Evolutionary conservation across 2,329 filamentous ascomycete genomes (phyloP).

Genomic region (Tolypocladium cylindrosporum): DNA sequence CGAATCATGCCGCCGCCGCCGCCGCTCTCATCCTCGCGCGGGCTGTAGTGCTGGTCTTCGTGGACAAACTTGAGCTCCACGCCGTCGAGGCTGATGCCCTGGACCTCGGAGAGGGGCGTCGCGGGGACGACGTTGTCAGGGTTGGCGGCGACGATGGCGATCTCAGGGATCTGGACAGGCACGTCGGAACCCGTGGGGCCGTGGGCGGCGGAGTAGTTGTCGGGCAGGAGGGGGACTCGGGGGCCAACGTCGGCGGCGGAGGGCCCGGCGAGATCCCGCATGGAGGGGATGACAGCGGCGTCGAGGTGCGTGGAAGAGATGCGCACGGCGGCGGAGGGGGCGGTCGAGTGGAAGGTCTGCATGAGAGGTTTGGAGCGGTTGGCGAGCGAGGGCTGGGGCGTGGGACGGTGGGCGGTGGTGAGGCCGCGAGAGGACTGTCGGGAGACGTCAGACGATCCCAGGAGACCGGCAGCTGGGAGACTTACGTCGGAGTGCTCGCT

Average conservation of each 20-base stretch:
- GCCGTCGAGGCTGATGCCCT: conserved; percentile 46
- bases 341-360: conserved; percentile 47
- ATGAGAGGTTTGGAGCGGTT: conserved; percentile 45
- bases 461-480: conserved; percentile 1
- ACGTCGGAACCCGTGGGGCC: conserved; percentile 31
- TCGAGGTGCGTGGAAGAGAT: conserved; percentile 34
- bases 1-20: conserved; percentile 34
- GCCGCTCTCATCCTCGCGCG: conserved; percentile 18
- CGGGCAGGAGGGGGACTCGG: conserved; percentile 50
- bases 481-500: conserved; percentile 30
- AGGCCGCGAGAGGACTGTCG: conserved; percentile 26
- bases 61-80: conserved; percentile 45
- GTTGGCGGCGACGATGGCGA: conserved; percentile 46
- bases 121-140: conserved; percentile 41
- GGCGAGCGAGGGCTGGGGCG: conserved; percentile 31
- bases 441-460: not conserved
- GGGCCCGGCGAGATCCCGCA: conserved; percentile 20
- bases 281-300: conserved; percentile 40
- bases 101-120: conserved; percentile 45
- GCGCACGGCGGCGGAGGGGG: conserved; percentile 33
- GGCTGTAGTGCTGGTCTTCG: conserved; percentile 14
- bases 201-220: conserved; percentile 41
- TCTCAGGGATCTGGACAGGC: conserved; percentile 31
- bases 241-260: conserved; percentile 26
- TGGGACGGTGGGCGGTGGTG: conserved; percentile 37